Percentiles rank a stretch among this genome's conserved stretches.
Conservation (phyloP, 2,329 filamentous ascomycete species). For the Cladosporium sp. region DNA sequence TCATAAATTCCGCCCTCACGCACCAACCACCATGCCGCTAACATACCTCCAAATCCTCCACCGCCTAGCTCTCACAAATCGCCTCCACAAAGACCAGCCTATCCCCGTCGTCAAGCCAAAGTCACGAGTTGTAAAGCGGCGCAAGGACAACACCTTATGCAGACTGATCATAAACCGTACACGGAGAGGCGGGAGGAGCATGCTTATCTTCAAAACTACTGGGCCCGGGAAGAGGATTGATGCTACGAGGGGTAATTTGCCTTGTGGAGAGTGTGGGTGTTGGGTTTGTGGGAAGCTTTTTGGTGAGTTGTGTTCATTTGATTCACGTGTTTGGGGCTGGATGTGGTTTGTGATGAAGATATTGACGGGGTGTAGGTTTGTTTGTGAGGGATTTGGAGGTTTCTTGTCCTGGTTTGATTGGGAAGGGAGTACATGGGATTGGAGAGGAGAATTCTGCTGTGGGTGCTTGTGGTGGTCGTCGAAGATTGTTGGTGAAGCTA, state of each 20-base stretch:
- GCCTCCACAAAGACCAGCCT: neutral
- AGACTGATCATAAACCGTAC: neutral
- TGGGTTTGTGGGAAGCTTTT: slow-evolving; percentile 2
- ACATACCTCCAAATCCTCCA: slow-evolving; percentile 4
- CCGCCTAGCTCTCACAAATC: neutral
- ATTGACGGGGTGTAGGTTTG: neutral
- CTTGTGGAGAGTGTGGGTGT: neutral
- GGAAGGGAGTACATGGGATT: too few species aligned
- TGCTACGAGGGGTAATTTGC: neutral
- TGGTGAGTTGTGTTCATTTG: neutral
- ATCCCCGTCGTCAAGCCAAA: neutral
- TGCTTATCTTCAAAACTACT: neutral
- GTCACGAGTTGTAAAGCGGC: neutral
- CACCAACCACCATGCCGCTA: neutral
- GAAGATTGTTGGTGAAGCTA: too few species aligned
- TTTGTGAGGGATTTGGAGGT: slow-evolving; percentile 3
- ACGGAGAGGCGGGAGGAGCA: neutral
- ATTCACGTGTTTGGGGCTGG: neutral
- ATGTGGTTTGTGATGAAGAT: too few species aligned
- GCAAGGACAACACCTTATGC: neutral
- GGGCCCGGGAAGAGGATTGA: neutral
- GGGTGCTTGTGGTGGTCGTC: too few species aligned
- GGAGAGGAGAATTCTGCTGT: too few species aligned
- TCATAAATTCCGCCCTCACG: too few species aligned
- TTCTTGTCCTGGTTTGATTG: neutral